Evolutionary conservation across 176 grass and related monocot genomes (phyloP), one percentile per base, ranked within the genome.

Genomic region (Otatea glauca): DNA sequence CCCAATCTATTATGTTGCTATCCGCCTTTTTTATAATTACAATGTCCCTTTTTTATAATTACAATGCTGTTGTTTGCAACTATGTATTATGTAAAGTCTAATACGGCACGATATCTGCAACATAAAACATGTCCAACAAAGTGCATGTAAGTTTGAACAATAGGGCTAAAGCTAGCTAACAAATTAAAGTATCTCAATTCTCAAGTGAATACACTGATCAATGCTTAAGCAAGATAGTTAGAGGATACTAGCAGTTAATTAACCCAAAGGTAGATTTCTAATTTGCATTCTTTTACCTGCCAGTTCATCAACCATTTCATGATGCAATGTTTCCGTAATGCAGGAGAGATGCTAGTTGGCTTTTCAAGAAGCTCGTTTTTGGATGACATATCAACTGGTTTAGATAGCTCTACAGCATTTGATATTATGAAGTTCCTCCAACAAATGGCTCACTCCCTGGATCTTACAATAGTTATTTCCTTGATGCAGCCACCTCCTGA

Each of bases 301-400:
- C 16, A 56, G 18, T 14, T 51, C 21, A 60, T 9, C 54, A 59
- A 25, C n/a, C 6, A 54, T 81, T 62, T 21, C 32, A 56, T 20
- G 35, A 75, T 51, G 44, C 23, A 48, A 66, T 38, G 35, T 68
- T 12, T 72, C 55, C 61, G 17, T 32, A 7, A 80, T 92, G 70
- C 83, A 97, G 94, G 90, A 58, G 94, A 97, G 81, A 94, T 97
- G 90, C 88, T 92, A 77, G 92, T 92, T 78, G 84, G 90, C 65
- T 64, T 89, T 15, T 72, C 92, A 81, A 90, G 86, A 85, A 91
- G 94, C 59, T 91, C 94, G 70, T 94, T 94, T 75, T 94, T 97
- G 94, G 92, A 97, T 45, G 92, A 97, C 65, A 89, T 94, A 85
- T 94, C 92, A 74, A 97, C 94, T 41, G 92, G 94, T 79, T 59